Base-by-base conservation (phyloP, 441 rosid genomes). In the Pelargonium myrrhifolium region DNA sequence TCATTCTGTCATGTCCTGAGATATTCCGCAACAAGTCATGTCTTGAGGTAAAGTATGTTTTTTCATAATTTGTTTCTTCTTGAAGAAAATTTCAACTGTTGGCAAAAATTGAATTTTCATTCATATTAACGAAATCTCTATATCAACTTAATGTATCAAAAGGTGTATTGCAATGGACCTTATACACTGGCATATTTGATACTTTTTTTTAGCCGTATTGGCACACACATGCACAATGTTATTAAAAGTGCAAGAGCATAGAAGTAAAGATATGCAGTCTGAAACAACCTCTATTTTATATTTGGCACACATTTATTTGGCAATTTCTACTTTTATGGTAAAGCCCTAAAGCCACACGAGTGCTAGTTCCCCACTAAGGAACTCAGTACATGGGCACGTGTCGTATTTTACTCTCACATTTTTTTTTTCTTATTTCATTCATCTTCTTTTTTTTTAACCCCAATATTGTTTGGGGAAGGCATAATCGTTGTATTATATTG, bases 1-100 rank as follows among this genome's bases (percentile, higher is more conserved):
- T 85, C 62, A 69, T 90, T 66, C 84, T 93, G 76, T 89, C 96
- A 65, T 84, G 72, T 76, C 98, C 96, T 3, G 87, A 90, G n/a
- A 72, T 79, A 68, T 89, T 93, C 78, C 71, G 80, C 20, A 68
- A 78, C 63, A 87, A 85, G 79, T 78, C 90, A 37, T 90, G 97
- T 77, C 85, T 93, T 74, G 97, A 89, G 94, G 98, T 90, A 80
- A 68, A 65, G 71, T 71, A 56, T 72, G 64, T 67, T 1, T 20
- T 6, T 47, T n/a, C 67, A 9, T 9, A 17, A 69, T 28, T 40
- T 71, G 66, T 47, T 66, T 37, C 17, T 66, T 37, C 17, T 11
- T 40, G 28, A 65, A 69, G 28, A 56, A 56, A 21, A 9, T 56
- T 40, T 8, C 12, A 8, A 40, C 1, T 40, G 10, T 40, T 9